Evolutionary conservation across 2,329 filamentous ascomycete genomes (phyloP), one percentile per base, ranked within the genome.

Genomic region (Paraconiothyrium brasiliense): DNA sequence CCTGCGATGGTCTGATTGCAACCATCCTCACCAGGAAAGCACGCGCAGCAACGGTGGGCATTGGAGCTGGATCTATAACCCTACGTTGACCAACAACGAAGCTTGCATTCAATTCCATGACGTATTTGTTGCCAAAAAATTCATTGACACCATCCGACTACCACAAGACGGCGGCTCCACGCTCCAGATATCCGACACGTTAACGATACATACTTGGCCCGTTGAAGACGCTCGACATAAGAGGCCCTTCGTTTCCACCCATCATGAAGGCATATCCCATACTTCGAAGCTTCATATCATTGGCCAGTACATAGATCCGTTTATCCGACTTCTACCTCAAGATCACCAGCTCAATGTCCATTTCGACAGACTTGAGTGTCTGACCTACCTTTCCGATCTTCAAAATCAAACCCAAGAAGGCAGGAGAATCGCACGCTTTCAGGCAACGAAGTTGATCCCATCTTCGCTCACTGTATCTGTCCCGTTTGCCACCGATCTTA

Each of bases 1-100:
- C 1, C 20, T 70, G 13, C 47, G 27, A 6, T 70, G 66, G 65
- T 70, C 68, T n/a, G 68, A 70, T 51, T 70, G 68, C 56, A 70
- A 67, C 51, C 66, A 70, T 24, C 59, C 66, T 59, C 52, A 30
- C 5, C 16, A 39, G 47, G 46, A 52, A 24, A 43, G 37, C 1
- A 46, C 54, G 1, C 60, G 47, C 24, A 62, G 65, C 41, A 58
- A 64, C 27, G 51, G 57, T 22, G 35, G 60, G 32, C 59, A 54
- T 16, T 70, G 59, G 27, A 59, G 66, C 54, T 67, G 66, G 60
- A 9, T 62, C 8, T 70, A 70, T 44, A 37, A 63, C n/a, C 66
- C 65, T 5, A 37, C 57, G 16, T 1, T 46, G 37, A 54, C 60
- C 11, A 70, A 70, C 52, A 67, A 70, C 48, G 44, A 43, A 22